A percentile compares a stretch with the other conserved stretches of the same genome.
These are phyloP conservation scores for Cylindrotheca fusiformis DNA, from an alignment of 108 stramenopile genomes.

Conservation along the genomic window DNA sequence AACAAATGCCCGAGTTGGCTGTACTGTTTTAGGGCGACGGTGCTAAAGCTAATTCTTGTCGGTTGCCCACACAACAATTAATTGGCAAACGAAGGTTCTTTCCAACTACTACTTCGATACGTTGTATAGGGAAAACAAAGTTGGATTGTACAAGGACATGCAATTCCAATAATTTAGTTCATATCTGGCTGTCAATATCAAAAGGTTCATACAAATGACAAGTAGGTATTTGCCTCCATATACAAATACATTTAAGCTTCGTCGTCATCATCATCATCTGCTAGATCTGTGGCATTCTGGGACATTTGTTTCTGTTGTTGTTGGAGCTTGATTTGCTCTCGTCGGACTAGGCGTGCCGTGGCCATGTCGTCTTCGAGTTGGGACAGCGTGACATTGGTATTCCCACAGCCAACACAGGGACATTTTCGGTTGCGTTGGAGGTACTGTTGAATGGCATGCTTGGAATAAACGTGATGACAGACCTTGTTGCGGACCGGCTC, in stretches of 20 bases:
- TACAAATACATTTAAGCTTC: not conserved
- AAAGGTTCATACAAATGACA: no score
- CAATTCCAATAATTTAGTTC: no score
- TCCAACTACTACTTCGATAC: no score
- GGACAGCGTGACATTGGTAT: slow-evolving; percentile 20
- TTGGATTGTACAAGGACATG: no score
- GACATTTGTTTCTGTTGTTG: slow-evolving; percentile 9
- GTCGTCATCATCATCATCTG: slow-evolving; percentile 25
- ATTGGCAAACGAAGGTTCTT: not conserved
- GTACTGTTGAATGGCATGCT: slow-evolving; percentile 44
- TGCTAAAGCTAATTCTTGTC: no score
- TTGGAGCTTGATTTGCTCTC: slow-evolving; percentile 44
- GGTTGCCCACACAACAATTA: no score
- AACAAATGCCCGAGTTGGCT: no score
- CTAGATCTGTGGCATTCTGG: slow-evolving; percentile 21
- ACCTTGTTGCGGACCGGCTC: slow-evolving; percentile 65
- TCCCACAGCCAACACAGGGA: slow-evolving; percentile 66
- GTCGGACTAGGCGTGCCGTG: slow-evolving; percentile 49
- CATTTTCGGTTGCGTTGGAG: slow-evolving; percentile 35
- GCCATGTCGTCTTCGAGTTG: slow-evolving; percentile 57
- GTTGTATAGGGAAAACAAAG: no score
- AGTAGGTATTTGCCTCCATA: no score
- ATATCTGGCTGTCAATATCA: no score
- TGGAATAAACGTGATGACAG: slow-evolving; percentile 61
- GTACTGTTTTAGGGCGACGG: no score